Base-by-base conservation (phyloP, 306 rosid species). In the Acacia melanoxylon region DNA sequence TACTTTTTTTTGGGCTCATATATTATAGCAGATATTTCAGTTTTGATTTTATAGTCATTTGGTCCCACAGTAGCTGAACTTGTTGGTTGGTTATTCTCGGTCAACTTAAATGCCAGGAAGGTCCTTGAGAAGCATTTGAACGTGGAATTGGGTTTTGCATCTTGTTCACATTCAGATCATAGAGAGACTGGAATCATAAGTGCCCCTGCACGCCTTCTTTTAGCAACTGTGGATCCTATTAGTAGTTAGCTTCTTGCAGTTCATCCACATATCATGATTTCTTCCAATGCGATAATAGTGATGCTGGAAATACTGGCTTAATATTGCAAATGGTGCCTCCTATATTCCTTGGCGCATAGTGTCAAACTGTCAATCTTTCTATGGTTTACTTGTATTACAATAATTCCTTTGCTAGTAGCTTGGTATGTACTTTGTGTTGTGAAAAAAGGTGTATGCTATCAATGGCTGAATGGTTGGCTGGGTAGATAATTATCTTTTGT, bases 11-110 rank as follows among this genome's bases (percentile, higher is more conserved):
- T 54, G 10, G 9, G 56, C 22, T 48, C 14, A 8, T 78, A 69
- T 35, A 81, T 78, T 14, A 35, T 69, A 62, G 78, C 61, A 24
- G 72, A 73, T 69, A 52, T 44, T 62, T 48, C 41, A 68, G 37
- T 63, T 58, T 42, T 14, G 22, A 52, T 44, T 72, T 69, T 45
- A 61, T 68, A 56, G 48, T 29, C 16, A 9, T 14, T 15, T 2
- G 35, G n/a, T 46, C 48, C 17, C 68, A 62, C 58, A 54, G 24
- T 54, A 77, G 80, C 68, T 62, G 40, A 62, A 27, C 68, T 2
- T 45, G 49, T 54, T 54, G 24, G 31, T n/a, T 84, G 42, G 22
- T 46, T 61, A 49, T 27, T 81, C 68, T 61, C 4, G 40, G 62
- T 75, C 11, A 31, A 31, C 66, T 20, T 69, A 2, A 44, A 76